These are phyloP conservation scores for Neopestalotiopsis clavispora DNA, from an alignment of 2,329 filamentous ascomycete species.

Conservation along the genomic window DNA sequence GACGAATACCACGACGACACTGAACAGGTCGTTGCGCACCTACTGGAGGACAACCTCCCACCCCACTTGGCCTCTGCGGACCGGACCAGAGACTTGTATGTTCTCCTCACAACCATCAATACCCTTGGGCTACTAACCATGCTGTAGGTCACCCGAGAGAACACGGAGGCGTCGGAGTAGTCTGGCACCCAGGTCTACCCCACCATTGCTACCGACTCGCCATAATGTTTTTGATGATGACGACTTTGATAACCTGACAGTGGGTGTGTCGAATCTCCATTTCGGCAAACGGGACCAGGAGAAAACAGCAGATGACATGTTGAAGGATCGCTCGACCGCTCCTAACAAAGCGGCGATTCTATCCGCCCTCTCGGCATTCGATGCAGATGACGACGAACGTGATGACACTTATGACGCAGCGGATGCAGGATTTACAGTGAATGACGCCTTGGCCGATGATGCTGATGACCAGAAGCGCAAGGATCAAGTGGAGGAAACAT, in stretches of 20 bases:
- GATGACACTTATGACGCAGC: slow-evolving; percentile 96
- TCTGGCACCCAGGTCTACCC: slow-evolving; percentile 65
- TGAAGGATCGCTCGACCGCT: slow-evolving; percentile 67
- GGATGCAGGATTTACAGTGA: slow-evolving; percentile 89
- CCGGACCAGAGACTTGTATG: slow-evolving; percentile 66
- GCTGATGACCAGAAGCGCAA: slow-evolving; percentile 46
- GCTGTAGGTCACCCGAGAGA: slow-evolving; percentile 31
- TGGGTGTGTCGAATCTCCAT: slow-evolving; percentile 72
- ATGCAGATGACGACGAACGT: slow-evolving; percentile 92
- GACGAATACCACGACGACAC: slow-evolving; percentile 79
- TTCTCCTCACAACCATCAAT: slow-evolving; percentile 19
- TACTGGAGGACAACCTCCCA: slow-evolving; percentile 80
- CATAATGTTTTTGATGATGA: slow-evolving; percentile 82
- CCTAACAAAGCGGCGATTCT: slow-evolving; percentile 85
- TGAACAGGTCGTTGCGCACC: slow-evolving; percentile 79
- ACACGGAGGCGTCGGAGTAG: slow-evolving; percentile 40
- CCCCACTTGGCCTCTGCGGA: slow-evolving; percentile 68
- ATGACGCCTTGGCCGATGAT: slow-evolving; percentile 66
- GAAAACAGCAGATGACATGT: slow-evolving; percentile 73
- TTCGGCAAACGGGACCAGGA: slow-evolving; percentile 73
- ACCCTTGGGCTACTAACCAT: background rate
- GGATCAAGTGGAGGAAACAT: slow-evolving; percentile 67
- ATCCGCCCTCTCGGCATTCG: slow-evolving; percentile 85
- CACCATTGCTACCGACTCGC: slow-evolving; percentile 59
- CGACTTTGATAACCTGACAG: slow-evolving; percentile 73